Base-by-base conservation (phyloP, 495 filamentous ascomycete species). In the Trichodelitschia bisporula region DNA sequence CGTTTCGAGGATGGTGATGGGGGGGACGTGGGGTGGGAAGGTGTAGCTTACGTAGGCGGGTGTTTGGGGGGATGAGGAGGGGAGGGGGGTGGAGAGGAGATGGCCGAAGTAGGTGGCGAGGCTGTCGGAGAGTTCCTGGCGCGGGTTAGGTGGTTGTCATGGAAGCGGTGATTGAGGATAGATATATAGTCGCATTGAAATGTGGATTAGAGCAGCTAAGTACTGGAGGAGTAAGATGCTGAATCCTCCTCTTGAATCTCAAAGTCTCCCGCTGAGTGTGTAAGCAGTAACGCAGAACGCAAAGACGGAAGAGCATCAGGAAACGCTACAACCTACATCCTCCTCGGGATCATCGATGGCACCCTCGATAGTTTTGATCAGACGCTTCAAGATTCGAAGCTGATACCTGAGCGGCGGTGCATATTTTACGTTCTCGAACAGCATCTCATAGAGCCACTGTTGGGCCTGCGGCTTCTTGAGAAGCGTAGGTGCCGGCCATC, bases 321-420 rank as follows among this genome's bases (percentile, higher is more conserved):
- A n/a, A n/a, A n/a, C n/a, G n/a, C n/a, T n/a, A n/a, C n/a, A 9
- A 40, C 75, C 55, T 70, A 91, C 80, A 72, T 90, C 70, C 52
- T 72, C 58, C 31, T 86, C 77, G 36, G 77, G 79, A 48, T 89
- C 64, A 19, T 56, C 50, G 15, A 86, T 70, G 15, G 65, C 55
- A 6, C 55, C 48, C 48, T 89, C 77, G 19, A 89, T 65, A 17
- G 50, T 61, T 3, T 56, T 40, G 2, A 74, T 46, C 25, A 90
- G 53, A 33, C 59, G 49, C 48, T 86, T 90, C 32, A 90, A 44
- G 0, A 82, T 59, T 25, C 68, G 61, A n/a, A 72, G 44, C 30
- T 63, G 64, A 40, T 91, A 90, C 11, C 64, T 49, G 15, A 50
- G 49, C 23, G 77, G 73, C 28, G 74, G 76, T 4, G 62, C 46